Percentiles rank a stretch among this genome's conserved stretches.
Evolutionary conservation across 225 moss, liverwort and hornwort genomes (phyloP).

Genomic region (Pseudisothecium myosuroides): DNA sequence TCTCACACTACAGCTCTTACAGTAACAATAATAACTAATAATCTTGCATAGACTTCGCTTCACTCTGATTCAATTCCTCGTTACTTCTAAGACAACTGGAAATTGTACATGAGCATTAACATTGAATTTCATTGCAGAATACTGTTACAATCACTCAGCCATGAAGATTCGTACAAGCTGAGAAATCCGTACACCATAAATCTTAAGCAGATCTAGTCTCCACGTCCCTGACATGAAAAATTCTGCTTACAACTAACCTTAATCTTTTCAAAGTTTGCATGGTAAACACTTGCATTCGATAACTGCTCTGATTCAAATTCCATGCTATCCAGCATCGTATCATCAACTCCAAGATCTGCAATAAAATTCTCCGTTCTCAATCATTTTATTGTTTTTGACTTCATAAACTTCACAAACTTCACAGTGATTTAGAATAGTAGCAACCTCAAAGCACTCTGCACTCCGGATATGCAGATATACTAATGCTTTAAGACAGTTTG

Average conservation of each 20-base stretch:
- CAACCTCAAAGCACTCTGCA: background rate
- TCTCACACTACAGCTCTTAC: background rate
- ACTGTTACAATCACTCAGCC: background rate
- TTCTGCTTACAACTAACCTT: constrained; percentile 1
- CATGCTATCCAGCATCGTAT: constrained; percentile 21
- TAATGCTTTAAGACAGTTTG: background rate
- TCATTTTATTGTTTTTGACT: background rate
- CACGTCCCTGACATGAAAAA: background rate
- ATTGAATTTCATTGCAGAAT: background rate
- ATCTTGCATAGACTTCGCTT: background rate
- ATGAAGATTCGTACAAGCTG: background rate
- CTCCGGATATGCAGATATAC: background rate
- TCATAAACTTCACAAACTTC: background rate
- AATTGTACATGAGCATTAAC: background rate
- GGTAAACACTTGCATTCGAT: constrained; percentile 44
- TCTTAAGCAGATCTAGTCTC: background rate
- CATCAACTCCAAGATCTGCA: constrained; percentile 28
- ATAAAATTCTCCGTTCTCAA: background rate
- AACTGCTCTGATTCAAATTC: constrained; percentile 41
- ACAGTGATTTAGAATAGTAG: background rate
- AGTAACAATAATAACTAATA: background rate
- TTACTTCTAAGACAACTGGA: background rate
- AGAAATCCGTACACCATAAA: background rate
- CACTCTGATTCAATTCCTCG: background rate
- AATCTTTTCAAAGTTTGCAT: constrained; percentile 46